Evolutionary conservation across 2,329 filamentous ascomycete species (phyloP).

Genomic region (Aspergillus sp.): DNA sequence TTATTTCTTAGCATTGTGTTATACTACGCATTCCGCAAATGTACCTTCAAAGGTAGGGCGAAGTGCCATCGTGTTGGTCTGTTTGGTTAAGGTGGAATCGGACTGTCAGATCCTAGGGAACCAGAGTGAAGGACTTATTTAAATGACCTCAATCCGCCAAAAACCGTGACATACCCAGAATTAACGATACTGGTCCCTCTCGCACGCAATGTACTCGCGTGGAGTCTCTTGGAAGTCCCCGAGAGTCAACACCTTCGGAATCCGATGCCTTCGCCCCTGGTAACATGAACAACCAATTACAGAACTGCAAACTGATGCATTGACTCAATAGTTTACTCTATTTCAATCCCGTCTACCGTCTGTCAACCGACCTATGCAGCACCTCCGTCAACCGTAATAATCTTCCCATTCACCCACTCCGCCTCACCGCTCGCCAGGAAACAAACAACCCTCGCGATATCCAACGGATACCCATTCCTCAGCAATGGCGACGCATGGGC

Average conservation of each 20-base stretch:
- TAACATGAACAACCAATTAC: too few relatives aligned
- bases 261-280: neutral
- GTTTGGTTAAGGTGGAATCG: neutral
- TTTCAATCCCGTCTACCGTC: neutral
- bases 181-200: too few relatives aligned
- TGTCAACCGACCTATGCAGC: neutral
- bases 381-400: neutral
- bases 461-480: constrained; percentile 5
- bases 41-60: constrained; percentile 24
- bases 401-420: constrained; percentile 14
- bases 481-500: constrained; percentile 5
- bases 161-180: too few relatives aligned
- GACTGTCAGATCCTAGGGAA: too few relatives aligned
- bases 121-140: neutral
- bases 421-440: constrained; percentile 10
- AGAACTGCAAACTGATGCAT: neutral
- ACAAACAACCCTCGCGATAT: constrained; percentile 10
- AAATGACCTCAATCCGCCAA: neutral
- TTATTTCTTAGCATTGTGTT: neutral
- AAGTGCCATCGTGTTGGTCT: neutral
- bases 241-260: neutral
- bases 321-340: neutral
- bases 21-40: neutral
- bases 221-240: too few relatives aligned
- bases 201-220: too few relatives aligned